Evolutionary conservation across 305 asterid species (phyloP).

Genomic region (Rubia tinctorum): DNA sequence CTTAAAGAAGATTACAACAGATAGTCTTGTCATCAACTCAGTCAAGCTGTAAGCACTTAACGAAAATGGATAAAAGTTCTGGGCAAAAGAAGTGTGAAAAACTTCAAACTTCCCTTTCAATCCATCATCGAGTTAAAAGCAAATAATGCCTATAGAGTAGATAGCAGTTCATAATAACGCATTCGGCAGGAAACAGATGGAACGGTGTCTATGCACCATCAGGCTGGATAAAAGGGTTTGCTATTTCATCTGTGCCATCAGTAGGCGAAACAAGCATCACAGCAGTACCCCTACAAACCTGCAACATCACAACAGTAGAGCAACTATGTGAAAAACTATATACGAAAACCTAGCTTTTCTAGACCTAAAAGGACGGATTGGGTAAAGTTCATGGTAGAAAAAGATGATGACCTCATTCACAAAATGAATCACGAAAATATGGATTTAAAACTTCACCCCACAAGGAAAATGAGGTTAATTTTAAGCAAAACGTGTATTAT

Average conservation of each 20-base stretch:
- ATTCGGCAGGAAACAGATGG: background rate
- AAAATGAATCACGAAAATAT: background rate
- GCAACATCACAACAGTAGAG: constrained; percentile 12
- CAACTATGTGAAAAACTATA: background rate
- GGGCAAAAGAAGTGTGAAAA: constrained; percentile 3
- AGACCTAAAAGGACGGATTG: background rate
- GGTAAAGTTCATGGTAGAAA: background rate
- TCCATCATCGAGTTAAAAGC: constrained; percentile 1
- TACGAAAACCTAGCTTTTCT: background rate
- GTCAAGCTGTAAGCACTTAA: background rate
- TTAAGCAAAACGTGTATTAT: too few relatives aligned
- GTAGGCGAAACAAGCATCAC: constrained; percentile 99
- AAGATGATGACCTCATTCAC: too few relatives aligned
- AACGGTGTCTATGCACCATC: constrained; percentile 55
- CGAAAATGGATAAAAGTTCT: background rate
- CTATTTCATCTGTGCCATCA: constrained; percentile 94
- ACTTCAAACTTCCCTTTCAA: constrained; percentile 4
- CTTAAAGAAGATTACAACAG: background rate
- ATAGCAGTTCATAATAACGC: background rate
- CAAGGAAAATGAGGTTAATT: background rate
- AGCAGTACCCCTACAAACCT: constrained; percentile 99
- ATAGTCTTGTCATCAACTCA: background rate
- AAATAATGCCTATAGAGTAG: background rate
- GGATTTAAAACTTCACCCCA: background rate
- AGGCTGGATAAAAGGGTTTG: constrained; percentile 88